Conservation (phyloP, 371 early-diverging fungal genomes). For the Mortierella sp. region DNA sequence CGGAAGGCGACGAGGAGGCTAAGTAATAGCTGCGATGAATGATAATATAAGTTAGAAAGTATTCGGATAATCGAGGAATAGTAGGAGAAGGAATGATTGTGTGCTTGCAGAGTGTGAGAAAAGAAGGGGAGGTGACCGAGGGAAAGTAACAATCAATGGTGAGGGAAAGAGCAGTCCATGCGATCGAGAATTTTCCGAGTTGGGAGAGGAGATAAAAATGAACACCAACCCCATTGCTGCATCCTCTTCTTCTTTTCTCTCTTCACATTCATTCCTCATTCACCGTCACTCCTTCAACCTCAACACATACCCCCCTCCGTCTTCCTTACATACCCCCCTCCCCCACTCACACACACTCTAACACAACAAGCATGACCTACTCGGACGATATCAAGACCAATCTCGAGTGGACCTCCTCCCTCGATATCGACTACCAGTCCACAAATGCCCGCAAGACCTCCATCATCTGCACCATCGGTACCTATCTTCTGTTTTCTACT, state of each 20-base stretch:
- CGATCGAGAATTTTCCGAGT: not conserved
- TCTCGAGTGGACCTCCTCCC: slow-evolving; percentile 83
- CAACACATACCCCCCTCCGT: not conserved
- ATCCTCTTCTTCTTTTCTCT: not conserved
- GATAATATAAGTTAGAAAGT: not conserved
- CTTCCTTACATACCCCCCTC: not conserved
- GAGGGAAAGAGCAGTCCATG: not conserved
- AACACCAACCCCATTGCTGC: not conserved
- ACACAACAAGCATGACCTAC: not conserved
- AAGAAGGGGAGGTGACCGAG: no score
- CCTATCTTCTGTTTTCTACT: not conserved
- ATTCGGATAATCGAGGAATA: slow-evolving; percentile 9
- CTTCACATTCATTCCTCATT: slow-evolving; percentile 12
- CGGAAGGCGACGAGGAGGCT: not conserved
- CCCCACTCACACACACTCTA: not conserved
- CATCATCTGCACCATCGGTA: slow-evolving; percentile 90
- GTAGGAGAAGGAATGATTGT: not conserved
- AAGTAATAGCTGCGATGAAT: not conserved
- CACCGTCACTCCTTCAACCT: slow-evolving; percentile 1
- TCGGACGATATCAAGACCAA: slow-evolving; percentile 52
- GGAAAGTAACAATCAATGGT: not conserved
- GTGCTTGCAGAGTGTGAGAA: no score
- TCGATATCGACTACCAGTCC: slow-evolving; percentile 75
- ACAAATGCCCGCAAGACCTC: slow-evolving; percentile 81
- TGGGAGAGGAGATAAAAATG: not conserved